A percentile compares a stretch with the other conserved stretches of the same genome.
These are phyloP conservation scores for Penicillium occitanis DNA, from an alignment of 2,329 filamentous ascomycete genomes.

Conservation along the genomic window DNA sequence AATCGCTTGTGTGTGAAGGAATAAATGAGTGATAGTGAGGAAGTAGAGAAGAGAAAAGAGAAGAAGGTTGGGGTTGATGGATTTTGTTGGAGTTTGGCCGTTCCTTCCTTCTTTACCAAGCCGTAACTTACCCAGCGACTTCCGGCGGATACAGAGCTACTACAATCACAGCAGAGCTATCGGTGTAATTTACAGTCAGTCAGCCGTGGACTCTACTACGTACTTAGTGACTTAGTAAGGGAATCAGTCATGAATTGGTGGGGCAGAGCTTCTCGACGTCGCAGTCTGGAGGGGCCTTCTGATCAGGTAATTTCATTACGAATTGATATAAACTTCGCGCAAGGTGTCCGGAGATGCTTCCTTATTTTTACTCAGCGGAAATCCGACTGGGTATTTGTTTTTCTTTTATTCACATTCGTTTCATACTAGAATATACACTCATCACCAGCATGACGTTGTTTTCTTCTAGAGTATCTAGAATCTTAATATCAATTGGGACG, in stretches of 20 bases:
- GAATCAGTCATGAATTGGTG: slow-evolving; percentile 15
- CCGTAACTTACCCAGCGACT: slow-evolving; percentile 19
- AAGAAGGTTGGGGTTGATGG: slow-evolving; percentile 11
- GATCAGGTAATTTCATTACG: slow-evolving; percentile 9
- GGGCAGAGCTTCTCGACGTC: slow-evolving; percentile 11
- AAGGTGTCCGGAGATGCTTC: not conserved
- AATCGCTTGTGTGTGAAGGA: not conserved
- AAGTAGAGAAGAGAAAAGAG: not conserved
- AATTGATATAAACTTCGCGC: not conserved
- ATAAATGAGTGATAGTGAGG: too few species aligned
- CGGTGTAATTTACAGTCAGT: not conserved
- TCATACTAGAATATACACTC: too few species aligned
- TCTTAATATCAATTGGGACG: not conserved
- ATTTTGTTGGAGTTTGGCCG: slow-evolving; percentile 2
- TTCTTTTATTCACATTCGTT: not conserved
- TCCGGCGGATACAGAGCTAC: slow-evolving; percentile 16
- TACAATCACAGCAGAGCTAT: not conserved
- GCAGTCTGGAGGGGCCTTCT: not conserved
- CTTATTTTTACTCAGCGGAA: not conserved
- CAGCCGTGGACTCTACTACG: not conserved
- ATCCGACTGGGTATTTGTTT: not conserved
- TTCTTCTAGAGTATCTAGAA: not conserved
- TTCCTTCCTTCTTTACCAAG: slow-evolving; percentile 1
- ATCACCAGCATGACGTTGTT: not conserved
- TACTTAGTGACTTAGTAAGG: slow-evolving; percentile 9